Percentiles rank a stretch among this genome's conserved stretches.
Conservation (phyloP, 768 basidiomycete genomes). For the Calocybe gangraenosa region DNA sequence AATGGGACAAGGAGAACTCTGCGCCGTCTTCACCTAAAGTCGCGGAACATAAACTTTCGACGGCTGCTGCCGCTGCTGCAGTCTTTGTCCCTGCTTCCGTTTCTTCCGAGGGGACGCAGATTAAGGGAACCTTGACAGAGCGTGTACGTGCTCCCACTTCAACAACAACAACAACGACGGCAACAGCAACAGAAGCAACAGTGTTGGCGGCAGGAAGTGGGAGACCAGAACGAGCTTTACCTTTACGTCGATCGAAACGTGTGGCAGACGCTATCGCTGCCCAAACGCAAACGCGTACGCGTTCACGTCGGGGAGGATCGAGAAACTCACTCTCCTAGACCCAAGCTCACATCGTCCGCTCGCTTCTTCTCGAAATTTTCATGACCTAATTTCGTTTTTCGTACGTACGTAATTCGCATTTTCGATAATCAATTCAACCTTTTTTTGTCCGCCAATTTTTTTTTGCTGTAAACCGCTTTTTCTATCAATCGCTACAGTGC, state of each 20-base stretch:
- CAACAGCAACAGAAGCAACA: too few species aligned
- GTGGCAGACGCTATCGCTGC: slow-evolving; percentile 58
- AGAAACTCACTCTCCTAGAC: slow-evolving; percentile 37
- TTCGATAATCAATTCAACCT: too few species aligned
- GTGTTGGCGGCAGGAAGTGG: not conserved
- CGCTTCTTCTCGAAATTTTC: slow-evolving; percentile 7
- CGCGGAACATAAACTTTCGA: slow-evolving; percentile 11
- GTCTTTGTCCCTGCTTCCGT: not conserved
- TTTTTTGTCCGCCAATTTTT: too few species aligned
- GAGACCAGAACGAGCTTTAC: slow-evolving; percentile 23
- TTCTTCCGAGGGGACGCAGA: not conserved
- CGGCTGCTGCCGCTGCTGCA: not conserved
- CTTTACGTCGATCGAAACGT: slow-evolving; percentile 61
- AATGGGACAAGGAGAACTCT: slow-evolving; percentile 42
- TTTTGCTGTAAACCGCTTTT: too few species aligned
- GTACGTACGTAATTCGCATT: too few species aligned
- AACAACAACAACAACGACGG: too few species aligned
- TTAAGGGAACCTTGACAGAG: not conserved
- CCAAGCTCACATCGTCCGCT: slow-evolving; percentile 10
- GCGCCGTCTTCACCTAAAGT: slow-evolving; percentile 11
- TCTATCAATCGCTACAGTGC: slow-evolving; percentile 11
- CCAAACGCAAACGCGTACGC: slow-evolving; percentile 39
- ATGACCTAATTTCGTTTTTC: too few species aligned
- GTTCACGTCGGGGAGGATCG: slow-evolving; percentile 36
- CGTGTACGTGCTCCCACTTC: not conserved